Conservation (phyloP, 1,284 basidiomycete species). For the Tilletia setariae region DNA sequence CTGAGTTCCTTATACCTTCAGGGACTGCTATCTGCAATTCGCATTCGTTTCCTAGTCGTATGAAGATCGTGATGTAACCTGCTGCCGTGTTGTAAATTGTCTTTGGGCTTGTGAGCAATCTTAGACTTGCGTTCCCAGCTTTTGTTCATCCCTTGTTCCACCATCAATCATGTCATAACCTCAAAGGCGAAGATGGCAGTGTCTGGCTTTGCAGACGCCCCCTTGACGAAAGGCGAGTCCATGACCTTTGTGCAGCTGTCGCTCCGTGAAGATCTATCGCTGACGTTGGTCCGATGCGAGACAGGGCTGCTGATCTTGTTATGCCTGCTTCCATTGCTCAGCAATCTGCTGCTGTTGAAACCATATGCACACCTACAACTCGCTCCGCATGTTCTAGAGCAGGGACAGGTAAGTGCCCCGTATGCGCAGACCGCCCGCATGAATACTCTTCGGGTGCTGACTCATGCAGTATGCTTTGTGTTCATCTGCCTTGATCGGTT, state of each 20-base stretch:
- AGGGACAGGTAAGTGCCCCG: background rate
- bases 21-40: too few relatives aligned
- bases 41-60: too few relatives aligned
- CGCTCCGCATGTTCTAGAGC: background rate
- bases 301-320: constrained; percentile 2
- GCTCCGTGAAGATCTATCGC: too few relatives aligned
- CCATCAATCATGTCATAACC: too few relatives aligned
- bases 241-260: background rate
- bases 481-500: background rate
- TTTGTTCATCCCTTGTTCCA: too few relatives aligned
- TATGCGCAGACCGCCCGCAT: background rate
- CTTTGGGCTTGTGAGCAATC: too few relatives aligned
- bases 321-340: constrained; percentile 3
- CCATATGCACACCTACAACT: constrained; percentile 14
- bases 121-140: too few relatives aligned
- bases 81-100: too few relatives aligned
- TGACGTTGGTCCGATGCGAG: background rate
- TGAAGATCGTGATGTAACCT: too few relatives aligned
- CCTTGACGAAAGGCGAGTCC: constrained; percentile 5
- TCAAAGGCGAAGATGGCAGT: background rate
- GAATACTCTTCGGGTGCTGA: background rate
- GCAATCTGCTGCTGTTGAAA: constrained; percentile 1
- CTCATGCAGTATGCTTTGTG: background rate
- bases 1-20: background rate
- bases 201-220: constrained; percentile 9